Conservation (phyloP, 2,329 filamentous ascomycete species). For the Coniochaeta hoffmannii region DNA sequence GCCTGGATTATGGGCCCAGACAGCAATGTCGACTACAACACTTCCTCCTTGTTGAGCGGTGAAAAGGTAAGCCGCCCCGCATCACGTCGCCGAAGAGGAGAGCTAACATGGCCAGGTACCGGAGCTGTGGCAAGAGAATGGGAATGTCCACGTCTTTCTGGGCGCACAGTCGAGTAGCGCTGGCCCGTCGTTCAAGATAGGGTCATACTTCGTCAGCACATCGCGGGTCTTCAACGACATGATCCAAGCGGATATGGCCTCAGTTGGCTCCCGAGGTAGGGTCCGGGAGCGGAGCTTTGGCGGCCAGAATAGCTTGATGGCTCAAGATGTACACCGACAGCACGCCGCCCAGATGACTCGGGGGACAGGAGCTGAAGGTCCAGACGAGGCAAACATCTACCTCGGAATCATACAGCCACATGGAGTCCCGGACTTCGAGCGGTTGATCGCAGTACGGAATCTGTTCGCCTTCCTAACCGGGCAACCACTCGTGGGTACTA, state of each 20-base stretch:
- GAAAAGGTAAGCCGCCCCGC: conserved; percentile 38
- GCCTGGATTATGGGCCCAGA: conserved; percentile 52
- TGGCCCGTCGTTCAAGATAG: conserved; percentile 55
- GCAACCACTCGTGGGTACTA: conserved; percentile 55
- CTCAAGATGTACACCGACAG: conserved; percentile 37
- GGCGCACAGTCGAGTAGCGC: conserved; percentile 40
- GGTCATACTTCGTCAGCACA: conserved; percentile 43
- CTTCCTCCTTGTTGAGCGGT: conserved; percentile 39
- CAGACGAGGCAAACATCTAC: conserved; percentile 42
- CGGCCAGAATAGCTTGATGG: conserved; percentile 38
- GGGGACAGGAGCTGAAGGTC: conserved; percentile 27
- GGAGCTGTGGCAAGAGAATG: conserved; percentile 58
- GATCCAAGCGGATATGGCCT: conserved; percentile 36
- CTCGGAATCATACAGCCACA: conserved; percentile 32
- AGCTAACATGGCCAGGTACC: conserved; percentile 40
- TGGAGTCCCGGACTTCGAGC: conserved; percentile 41
- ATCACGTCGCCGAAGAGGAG: neutral
- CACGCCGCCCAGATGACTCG: conserved; percentile 28
- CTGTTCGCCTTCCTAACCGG: conserved; percentile 59
- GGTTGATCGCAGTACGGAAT: conserved; percentile 53
- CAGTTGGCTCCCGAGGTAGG: conserved; percentile 23
- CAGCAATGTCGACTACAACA: conserved; percentile 48
- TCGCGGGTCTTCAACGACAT: conserved; percentile 48
- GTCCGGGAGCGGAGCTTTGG: conserved; percentile 36
- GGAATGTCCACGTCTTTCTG: conserved; percentile 50